Percentiles rank a stretch among this genome's conserved stretches.
These are phyloP conservation scores for Aspergillaceae sp. DNA, from an alignment of 2,329 filamentous ascomycete species.

Conservation along the genomic window DNA sequence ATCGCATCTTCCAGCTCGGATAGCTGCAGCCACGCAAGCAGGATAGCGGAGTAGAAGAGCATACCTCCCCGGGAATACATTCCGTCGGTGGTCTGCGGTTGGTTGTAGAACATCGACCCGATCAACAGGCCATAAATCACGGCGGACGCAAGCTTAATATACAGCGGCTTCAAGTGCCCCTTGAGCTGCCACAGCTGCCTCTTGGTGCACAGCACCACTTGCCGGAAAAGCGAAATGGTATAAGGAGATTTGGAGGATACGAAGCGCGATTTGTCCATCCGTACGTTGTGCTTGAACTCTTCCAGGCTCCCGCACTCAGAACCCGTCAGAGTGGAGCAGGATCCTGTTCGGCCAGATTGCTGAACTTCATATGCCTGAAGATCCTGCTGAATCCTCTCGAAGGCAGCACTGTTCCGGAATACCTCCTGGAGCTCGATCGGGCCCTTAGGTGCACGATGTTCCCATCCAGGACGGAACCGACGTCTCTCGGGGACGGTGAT, in stretches of 20 bases:
- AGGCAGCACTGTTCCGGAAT: conserved; percentile 53
- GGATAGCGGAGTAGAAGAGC: conserved; percentile 54
- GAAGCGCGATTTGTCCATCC: conserved; percentile 43
- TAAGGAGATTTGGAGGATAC: conserved; percentile 60
- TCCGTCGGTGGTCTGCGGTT: conserved; percentile 46
- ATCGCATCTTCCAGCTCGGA: conserved; percentile 69
- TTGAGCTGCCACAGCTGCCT: conserved; percentile 67
- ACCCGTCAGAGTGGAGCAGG: conserved; percentile 40
- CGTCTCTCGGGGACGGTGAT: conserved; percentile 62
- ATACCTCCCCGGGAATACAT: conserved; percentile 53
- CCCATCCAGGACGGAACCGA: conserved; percentile 53
- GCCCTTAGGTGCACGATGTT: conserved; percentile 55
- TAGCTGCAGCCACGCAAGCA: conserved; percentile 59
- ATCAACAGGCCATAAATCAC: conserved; percentile 62
- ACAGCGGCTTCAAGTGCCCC: conserved; percentile 61
- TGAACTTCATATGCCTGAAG: conserved; percentile 49
- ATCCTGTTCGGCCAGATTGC: conserved; percentile 22
- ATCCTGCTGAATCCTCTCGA: conserved; percentile 49
- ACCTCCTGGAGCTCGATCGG: conserved; percentile 58
- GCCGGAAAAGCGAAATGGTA: conserved; percentile 61
- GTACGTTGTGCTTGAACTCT: conserved; percentile 52
- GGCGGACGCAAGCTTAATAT: conserved; percentile 66
- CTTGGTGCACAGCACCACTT: conserved; percentile 51
- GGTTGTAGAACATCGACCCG: conserved; percentile 64
- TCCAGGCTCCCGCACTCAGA: conserved; percentile 21